Conservation (phyloP, 73 alveolate species). For the Tetrahymena elliotti region DNA sequence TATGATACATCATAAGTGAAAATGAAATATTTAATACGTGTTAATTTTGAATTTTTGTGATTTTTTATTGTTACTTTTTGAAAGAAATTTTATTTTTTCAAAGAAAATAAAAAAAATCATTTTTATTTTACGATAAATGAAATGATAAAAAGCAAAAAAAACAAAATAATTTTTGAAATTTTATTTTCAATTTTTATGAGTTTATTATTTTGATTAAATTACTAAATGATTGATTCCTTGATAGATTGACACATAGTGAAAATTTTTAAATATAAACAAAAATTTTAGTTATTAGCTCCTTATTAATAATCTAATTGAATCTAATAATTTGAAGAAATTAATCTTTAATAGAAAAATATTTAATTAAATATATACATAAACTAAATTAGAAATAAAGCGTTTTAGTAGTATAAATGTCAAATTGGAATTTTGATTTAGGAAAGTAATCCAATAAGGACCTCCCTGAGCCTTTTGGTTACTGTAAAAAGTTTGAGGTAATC, state of each 20-base stretch:
- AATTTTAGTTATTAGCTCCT: not conserved
- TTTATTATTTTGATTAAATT: not conserved
- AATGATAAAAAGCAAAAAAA: no score
- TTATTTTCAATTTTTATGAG: not conserved
- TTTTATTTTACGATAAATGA: no score
- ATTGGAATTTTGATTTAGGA: not conserved
- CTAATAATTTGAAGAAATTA: not conserved
- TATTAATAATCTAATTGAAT: not conserved
- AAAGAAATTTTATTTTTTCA: not conserved
- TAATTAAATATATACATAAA: not conserved
- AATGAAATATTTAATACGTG: constrained; percentile 6
- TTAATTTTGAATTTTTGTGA: constrained; percentile 24
- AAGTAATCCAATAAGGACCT: not conserved
- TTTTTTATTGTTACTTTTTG: not conserved
- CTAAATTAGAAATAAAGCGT: not conserved
- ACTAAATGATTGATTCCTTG: not conserved
- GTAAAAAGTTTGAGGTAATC: not conserved
- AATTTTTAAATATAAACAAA: not conserved
- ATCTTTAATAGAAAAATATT: not conserved
- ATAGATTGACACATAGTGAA: not conserved
- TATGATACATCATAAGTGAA: constrained; percentile 65
- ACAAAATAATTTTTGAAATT: no score
- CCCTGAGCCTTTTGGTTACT: not conserved
- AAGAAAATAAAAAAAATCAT: no score
- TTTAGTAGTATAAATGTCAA: not conserved